phyloP scores from a whole-genome alignment of 2,329 filamentous ascomycete species.

The Fusarium buharicum region DNA sequence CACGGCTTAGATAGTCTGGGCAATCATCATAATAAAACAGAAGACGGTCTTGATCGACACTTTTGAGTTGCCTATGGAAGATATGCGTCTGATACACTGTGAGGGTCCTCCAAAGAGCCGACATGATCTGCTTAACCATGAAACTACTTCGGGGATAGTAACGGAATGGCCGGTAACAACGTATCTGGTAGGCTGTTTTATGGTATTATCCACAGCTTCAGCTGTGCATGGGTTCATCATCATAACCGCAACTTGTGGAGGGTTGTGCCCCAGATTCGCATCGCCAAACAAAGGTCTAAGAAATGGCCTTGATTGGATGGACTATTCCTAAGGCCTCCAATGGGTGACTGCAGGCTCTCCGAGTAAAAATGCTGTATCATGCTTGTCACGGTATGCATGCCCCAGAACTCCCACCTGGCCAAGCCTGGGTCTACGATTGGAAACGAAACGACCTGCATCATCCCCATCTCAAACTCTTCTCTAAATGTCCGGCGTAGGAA shows the following conservation, averaged over 20 bases:
- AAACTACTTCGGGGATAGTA: conserved; percentile 16
- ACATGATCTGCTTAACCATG: conserved; percentile 9
- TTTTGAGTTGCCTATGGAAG: conserved; percentile 16
- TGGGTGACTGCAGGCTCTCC: neutral
- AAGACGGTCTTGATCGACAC: conserved; percentile 22
- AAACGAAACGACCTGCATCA: neutral
- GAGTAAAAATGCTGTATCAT: neutral
- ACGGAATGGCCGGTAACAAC: conserved; percentile 6
- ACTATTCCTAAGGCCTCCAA: neutral
- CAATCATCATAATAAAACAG: conserved; percentile 22
- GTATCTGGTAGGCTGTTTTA: neutral
- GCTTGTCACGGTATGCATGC: conserved; percentile 2
- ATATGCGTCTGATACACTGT: conserved; percentile 26
- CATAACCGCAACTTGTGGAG: neutral
- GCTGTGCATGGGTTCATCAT: neutral
- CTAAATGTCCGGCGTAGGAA: neutral
- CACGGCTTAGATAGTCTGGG: conserved; percentile 5
- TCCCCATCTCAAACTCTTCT: neutral
- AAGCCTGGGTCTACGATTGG: conserved; percentile 19
- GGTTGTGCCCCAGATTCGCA: neutral
- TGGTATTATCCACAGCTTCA: neutral
- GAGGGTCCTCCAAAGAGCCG: conserved; percentile 17
- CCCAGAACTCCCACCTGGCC: neutral
- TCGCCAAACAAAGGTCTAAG: neutral
- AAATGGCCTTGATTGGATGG: neutral